phyloP scores from a whole-genome alignment of 148 eudicot genomes.

The Cornus suecica region DNA sequence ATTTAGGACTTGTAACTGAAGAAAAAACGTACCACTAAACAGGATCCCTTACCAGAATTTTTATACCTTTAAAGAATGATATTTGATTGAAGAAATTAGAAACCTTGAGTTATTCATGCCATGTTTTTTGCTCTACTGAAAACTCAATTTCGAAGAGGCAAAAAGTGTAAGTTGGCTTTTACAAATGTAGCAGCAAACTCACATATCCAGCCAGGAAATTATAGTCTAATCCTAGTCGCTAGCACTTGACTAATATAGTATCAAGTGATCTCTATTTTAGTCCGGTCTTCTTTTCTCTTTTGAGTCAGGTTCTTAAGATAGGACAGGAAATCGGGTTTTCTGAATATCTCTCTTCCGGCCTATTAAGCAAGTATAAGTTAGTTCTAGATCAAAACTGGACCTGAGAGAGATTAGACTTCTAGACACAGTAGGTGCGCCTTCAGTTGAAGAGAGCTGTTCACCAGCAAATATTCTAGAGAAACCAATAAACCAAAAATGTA shows the following conservation, averaged over 20 bases:
- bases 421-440: too few species aligned
- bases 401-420: too few species aligned
- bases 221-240: not conserved
- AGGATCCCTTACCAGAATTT: not conserved
- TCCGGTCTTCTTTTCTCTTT: not conserved
- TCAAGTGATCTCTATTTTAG: not conserved
- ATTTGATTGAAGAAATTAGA: not conserved
- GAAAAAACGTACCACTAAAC: not conserved
- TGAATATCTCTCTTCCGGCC: not conserved
- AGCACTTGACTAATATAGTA: too few species aligned
- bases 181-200: not conserved
- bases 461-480: not conserved
- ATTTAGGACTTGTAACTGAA: not conserved
- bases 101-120: not conserved
- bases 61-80: not conserved
- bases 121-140: not conserved
- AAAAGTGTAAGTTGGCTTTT: not conserved
- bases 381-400: too few species aligned
- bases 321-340: not conserved
- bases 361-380: too few species aligned
- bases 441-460: too few species aligned
- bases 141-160: not conserved
- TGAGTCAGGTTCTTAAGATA: slow-evolving; percentile 1
- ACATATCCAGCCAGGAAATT: not conserved
- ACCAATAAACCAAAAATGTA: not conserved